Evolutionary conservation across 2,329 filamentous ascomycete genomes (phyloP).

Genomic region (Remersonia thermophila): DNA sequence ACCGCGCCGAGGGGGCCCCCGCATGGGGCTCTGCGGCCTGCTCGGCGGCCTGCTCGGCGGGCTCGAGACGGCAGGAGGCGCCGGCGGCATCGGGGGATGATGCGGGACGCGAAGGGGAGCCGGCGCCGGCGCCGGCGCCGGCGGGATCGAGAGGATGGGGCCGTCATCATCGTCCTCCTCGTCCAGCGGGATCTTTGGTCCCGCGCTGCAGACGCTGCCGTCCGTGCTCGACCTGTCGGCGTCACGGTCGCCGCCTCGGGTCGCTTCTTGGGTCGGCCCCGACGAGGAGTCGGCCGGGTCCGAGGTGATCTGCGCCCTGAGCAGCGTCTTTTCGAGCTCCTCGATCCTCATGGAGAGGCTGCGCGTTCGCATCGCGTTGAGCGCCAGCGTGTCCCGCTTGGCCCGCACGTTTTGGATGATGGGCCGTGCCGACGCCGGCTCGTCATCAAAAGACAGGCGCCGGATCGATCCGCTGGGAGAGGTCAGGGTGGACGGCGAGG

Average conservation of each 20-base stretch:
- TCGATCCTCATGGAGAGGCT: conserved; percentile 40
- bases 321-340: conserved; percentile 23
- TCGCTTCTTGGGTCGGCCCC: no score
- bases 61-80: no score
- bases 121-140: no score
- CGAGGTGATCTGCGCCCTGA: conserved; percentile 19
- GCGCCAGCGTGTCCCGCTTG: conserved; percentile 38
- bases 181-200: background rate
- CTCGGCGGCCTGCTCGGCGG: no score
- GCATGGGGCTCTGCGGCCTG: conserved; percentile 11
- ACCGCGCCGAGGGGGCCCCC: conserved; percentile 5
- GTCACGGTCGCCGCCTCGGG: conserved; percentile 16
- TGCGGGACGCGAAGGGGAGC: no score
- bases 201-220: conserved; percentile 17
- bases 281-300: no score
- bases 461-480: conserved; percentile 31
- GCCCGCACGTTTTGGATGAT: conserved; percentile 37
- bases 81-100: no score
- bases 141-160: conserved; percentile 13
- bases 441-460: conserved; percentile 26
- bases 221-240: conserved; percentile 6
- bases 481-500: conserved; percentile 15
- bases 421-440: conserved; percentile 22
- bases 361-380: conserved; percentile 31
- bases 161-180: conserved; percentile 14